Conservation (phyloP, 176 grass and related monocot genomes). For the Chrysopogon serrulatus region DNA sequence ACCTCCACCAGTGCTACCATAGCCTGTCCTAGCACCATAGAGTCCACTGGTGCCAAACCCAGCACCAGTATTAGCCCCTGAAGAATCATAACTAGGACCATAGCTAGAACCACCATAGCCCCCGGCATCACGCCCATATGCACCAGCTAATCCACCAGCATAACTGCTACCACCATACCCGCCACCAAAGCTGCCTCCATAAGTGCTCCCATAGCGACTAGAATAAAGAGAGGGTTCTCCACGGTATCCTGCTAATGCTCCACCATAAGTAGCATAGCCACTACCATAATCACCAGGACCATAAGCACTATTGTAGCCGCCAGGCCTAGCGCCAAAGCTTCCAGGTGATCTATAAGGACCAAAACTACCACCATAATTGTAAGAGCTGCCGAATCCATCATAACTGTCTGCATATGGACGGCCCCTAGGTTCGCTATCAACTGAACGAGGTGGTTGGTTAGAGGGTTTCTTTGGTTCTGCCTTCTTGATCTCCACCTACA, state of each 20-base stretch:
- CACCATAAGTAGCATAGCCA: conserved; percentile 37
- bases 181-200: conserved; percentile 44
- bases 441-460: conserved; percentile 54
- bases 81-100: conserved; percentile 57
- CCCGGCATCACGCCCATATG: conserved; percentile 55
- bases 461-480: conserved; percentile 93
- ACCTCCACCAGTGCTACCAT: conserved; percentile 40
- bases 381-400: conserved; percentile 63
- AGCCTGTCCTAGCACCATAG: conserved; percentile 68
- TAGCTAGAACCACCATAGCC: conserved; percentile 55
- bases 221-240: conserved; percentile 53
- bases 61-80: conserved; percentile 40
- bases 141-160: conserved; percentile 45
- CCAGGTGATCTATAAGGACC: conserved; percentile 71
- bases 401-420: conserved; percentile 41
- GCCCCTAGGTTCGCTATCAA: conserved; percentile 55
- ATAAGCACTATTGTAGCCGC: conserved; percentile 46
- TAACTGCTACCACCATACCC: conserved; percentile 44
- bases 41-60: conserved; percentile 44
- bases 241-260: conserved; percentile 53
- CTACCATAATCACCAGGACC: conserved; percentile 46
- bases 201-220: conserved; percentile 64
- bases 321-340: conserved; percentile 62
- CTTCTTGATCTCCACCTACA: conserved; percentile 99
- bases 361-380: conserved; percentile 47